These are phyloP conservation scores for Aspergillus campestris DNA, from an alignment of 495 filamentous ascomycete species.

Conservation along the genomic window DNA sequence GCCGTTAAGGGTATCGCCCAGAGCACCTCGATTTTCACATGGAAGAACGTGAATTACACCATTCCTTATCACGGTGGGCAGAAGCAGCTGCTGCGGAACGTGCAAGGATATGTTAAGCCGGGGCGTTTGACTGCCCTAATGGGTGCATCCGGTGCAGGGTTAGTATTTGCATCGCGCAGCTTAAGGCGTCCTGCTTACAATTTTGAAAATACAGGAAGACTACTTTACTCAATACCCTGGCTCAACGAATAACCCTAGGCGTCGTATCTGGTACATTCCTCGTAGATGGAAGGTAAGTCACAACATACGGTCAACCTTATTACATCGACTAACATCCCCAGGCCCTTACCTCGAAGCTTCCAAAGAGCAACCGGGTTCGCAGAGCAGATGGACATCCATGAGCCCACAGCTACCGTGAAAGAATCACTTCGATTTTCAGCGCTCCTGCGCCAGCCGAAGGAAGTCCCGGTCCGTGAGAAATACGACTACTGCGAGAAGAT, in stretches of 20 bases:
- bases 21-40: constrained; percentile 64
- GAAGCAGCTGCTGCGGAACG: constrained; percentile 49
- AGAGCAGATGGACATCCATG: constrained; percentile 57
- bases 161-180: constrained; percentile 3
- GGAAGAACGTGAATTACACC: constrained; percentile 68
- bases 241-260: constrained; percentile 48
- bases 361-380: constrained; percentile 49
- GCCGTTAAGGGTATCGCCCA: constrained; percentile 40
- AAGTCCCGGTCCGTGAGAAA: constrained; percentile 50
- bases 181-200: constrained; percentile 1
- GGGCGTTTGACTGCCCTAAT: constrained; percentile 66
- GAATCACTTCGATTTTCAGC: constrained; percentile 55
- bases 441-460: constrained; percentile 48
- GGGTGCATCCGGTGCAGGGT: constrained; percentile 58
- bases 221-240: constrained; percentile 46
- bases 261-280: constrained; percentile 42
- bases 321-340: too few species aligned
- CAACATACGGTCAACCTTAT: constrained; percentile 2
- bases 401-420: constrained; percentile 51
- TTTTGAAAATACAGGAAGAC: constrained; percentile 37
- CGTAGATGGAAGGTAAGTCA: constrained; percentile 42
- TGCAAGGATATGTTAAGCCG: constrained; percentile 63
- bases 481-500: constrained; percentile 55
- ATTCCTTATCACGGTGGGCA: constrained; percentile 56
- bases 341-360: constrained; percentile 39